Evolutionary conservation across 2,329 filamentous ascomycete genomes (phyloP).

Genomic region (Coniochaeta prunicola): DNA sequence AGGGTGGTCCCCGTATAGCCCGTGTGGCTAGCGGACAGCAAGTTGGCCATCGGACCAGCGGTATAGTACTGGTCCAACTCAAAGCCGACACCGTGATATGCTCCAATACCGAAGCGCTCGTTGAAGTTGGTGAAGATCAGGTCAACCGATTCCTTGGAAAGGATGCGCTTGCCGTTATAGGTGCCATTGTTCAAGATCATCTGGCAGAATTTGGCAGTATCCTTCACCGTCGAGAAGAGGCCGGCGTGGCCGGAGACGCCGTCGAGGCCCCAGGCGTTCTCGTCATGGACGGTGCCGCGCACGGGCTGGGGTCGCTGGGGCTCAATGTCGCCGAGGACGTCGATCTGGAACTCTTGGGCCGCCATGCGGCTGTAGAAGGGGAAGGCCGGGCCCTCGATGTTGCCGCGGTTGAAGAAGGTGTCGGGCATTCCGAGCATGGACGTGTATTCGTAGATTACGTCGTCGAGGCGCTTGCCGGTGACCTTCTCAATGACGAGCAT

Average conservation of each 20-base stretch:
- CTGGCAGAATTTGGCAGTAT: conserved; percentile 23
- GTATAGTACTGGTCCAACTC: conserved; percentile 25
- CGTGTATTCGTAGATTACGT: conserved; percentile 18
- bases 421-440: conserved; percentile 18
- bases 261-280: conserved; percentile 25
- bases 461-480: conserved; percentile 16
- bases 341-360: conserved; percentile 22
- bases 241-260: conserved; percentile 28
- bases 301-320: conserved; percentile 27
- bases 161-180: conserved; percentile 19
- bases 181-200: conserved; percentile 30
- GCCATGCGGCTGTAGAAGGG: conserved; percentile 19
- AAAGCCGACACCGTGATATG: conserved; percentile 21
- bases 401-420: conserved; percentile 26
- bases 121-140: conserved; percentile 26
- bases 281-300: conserved; percentile 28
- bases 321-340: conserved; percentile 18
- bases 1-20: conserved; percentile 17
- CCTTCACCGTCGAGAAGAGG: conserved; percentile 23
- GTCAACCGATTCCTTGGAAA: conserved; percentile 19
- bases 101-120: conserved; percentile 16
- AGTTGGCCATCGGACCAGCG: conserved; percentile 18
- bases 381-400: conserved; percentile 16
- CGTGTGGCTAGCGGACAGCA: conserved; percentile 15
- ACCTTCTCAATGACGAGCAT: conserved; percentile 20